These are phyloP conservation scores for Raphidocelis subcapitata DNA, from an alignment of 139 green algal genomes.

Conservation along the genomic window DNA sequence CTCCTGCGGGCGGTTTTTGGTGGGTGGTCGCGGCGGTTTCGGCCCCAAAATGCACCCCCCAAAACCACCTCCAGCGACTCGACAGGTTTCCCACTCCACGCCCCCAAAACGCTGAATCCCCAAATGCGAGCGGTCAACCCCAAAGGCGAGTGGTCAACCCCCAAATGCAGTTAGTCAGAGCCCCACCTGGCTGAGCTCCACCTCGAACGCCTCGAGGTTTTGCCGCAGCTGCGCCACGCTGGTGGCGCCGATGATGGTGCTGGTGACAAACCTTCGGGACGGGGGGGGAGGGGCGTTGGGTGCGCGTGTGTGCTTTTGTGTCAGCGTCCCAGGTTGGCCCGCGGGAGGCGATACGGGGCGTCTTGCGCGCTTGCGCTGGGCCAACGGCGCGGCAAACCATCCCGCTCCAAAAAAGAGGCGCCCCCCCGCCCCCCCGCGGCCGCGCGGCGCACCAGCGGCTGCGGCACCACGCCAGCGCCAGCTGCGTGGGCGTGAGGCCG, in stretches of 20 bases:
- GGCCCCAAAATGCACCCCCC: neutral
- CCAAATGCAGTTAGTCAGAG: too few relatives aligned
- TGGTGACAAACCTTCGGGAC: constrained; percentile 46
- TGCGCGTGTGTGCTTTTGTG: neutral
- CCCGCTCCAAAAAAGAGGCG: neutral
- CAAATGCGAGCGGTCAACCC: too few relatives aligned
- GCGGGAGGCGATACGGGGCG: neutral
- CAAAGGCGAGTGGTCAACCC: too few relatives aligned
- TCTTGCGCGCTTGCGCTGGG: neutral
- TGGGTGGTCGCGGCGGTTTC: neutral
- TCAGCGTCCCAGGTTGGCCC: neutral
- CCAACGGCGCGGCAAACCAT: neutral
- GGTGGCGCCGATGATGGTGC: constrained; percentile 92
- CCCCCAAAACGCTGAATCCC: neutral
- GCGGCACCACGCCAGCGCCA: constrained; percentile 84
- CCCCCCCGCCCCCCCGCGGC: too few relatives aligned
- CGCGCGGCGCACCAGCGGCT: constrained; percentile 42
- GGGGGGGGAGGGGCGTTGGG: neutral
- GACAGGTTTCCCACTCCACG: neutral
- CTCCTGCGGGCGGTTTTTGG: constrained; percentile 42
- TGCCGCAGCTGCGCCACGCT: constrained; percentile 74
- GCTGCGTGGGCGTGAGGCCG: constrained; percentile 73
- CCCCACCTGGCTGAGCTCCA: constrained; percentile 26
- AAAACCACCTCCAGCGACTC: neutral
- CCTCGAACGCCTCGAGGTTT: constrained; percentile 75